phyloP scores from a whole-genome alignment of 1,139 yeast species.

The Diutina catenulata region DNA sequence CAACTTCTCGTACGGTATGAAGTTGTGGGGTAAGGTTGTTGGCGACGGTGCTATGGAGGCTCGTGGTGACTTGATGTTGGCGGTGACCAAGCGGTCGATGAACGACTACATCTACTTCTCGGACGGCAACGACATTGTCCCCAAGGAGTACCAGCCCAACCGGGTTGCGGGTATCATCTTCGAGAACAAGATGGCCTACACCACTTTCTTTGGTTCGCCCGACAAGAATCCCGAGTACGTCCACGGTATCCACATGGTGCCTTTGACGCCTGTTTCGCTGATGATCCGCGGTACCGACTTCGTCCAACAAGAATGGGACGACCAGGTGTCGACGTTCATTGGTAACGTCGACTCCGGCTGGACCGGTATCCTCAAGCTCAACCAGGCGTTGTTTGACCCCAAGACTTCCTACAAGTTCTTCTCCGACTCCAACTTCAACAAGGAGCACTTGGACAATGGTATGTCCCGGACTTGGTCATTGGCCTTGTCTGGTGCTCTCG shows the following conservation, averaged over 20 bases:
- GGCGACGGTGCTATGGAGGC: slow-evolving; percentile 67
- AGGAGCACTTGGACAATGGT: slow-evolving; percentile 67
- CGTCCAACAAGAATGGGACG: slow-evolving; percentile 74
- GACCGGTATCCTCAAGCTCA: slow-evolving; percentile 74
- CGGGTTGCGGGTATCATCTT: slow-evolving; percentile 67
- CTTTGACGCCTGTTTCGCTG: slow-evolving; percentile 78
- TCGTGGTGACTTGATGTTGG: slow-evolving; percentile 68
- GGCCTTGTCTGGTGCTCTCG: slow-evolving; percentile 29
- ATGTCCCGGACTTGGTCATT: slow-evolving; percentile 86
- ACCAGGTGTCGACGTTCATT: slow-evolving; percentile 37
- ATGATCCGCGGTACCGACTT: slow-evolving; percentile 57
- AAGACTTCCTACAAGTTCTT: slow-evolving; percentile 56
- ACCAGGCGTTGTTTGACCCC: slow-evolving; percentile 71
- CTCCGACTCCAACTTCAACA: slow-evolving; percentile 34
- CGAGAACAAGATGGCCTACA: slow-evolving; percentile 85
- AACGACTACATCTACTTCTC: slow-evolving; percentile 48
- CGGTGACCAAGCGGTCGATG: slow-evolving; percentile 52
- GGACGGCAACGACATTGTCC: slow-evolving; percentile 49
- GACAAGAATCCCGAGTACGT: slow-evolving; percentile 51
- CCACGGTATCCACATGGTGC: slow-evolving; percentile 93
- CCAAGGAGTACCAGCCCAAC: slow-evolving; percentile 43
- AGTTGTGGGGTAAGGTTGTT: slow-evolving; percentile 63
- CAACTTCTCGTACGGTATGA: slow-evolving; percentile 74
- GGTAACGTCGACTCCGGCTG: slow-evolving; percentile 61
- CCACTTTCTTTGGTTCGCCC: slow-evolving; percentile 70